These are phyloP conservation scores for Aspergillus uvarum DNA, from an alignment of 2,329 filamentous ascomycete genomes.

Conservation along the genomic window DNA sequence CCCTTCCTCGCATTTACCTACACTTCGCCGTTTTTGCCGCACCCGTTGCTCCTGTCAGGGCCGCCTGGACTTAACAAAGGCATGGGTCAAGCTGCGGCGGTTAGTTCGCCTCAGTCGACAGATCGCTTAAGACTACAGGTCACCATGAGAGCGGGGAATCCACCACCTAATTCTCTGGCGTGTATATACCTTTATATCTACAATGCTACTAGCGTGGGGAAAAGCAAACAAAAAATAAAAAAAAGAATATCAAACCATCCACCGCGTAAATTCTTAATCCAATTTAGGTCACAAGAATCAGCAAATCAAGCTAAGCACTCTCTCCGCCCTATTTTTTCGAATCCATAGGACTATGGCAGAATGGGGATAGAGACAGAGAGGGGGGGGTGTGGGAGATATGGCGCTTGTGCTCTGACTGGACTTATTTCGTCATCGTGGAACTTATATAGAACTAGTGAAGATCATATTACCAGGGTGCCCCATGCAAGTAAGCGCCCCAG, in stretches of 20 bases:
- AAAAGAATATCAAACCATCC: background rate
- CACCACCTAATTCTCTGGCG: background rate
- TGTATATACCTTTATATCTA: background rate
- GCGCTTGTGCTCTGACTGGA: background rate
- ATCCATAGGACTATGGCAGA: background rate
- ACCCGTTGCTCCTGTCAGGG: conserved; percentile 28
- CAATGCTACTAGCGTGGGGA: background rate
- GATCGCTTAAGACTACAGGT: conserved; percentile 14
- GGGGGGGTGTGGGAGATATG: no score
- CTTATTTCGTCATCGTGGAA: background rate
- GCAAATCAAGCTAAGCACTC: background rate
- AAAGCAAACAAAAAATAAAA: background rate
- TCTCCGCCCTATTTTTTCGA: background rate
- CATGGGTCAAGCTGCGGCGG: conserved; percentile 22
- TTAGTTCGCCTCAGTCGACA: conserved; percentile 14
- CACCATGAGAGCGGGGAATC: conserved; percentile 2
- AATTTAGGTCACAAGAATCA: no score
- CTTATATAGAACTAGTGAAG: background rate
- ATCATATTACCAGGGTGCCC: conserved; percentile 4
- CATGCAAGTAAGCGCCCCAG: conserved; percentile 3
- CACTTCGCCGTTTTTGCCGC: conserved; percentile 26
- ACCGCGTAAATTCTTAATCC: background rate
- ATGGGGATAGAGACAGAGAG: background rate
- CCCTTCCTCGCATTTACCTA: conserved; percentile 14
- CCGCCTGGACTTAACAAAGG: conserved; percentile 23